Evolutionary conservation across 1,284 basidiomycete genomes (phyloP), one percentile per base, ranked within the genome.

Genomic region (Blastosporella zonata): DNA sequence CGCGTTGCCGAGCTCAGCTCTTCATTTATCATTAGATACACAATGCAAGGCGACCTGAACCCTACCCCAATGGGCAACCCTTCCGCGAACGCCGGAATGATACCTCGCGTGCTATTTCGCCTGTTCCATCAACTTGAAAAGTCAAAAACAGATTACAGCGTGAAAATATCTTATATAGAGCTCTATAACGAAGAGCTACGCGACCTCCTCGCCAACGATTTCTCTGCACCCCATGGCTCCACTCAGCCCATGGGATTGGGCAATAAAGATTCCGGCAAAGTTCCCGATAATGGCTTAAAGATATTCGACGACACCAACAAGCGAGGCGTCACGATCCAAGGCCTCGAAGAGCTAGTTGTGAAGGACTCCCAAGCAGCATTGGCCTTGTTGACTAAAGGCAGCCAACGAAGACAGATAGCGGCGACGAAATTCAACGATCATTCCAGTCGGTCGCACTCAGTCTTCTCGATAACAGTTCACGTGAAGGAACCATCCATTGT

Each of bases 171-270:
- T 0, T 98, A 88, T 65, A 80, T 99, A 47, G 97, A 99, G 65
- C 78, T 99, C n/a, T 99, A 99, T 71, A 99, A 99, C 64, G 97
- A 99, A 70, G 96, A 99, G 65, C 80, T 99, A n/a, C 88, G 95
- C 23, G 95, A 98, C 64, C 78, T 98, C 25, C 82, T 97, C 27
- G 81, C 89, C 2, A 73, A 74, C 54, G 88, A 95, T 18, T 71
- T 90, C 56, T 66, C 82, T 28, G 73, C 84, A 22, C 81, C 87
- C 18, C 66, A 68, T 7, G 81, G 78, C 34, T 75, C 74, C 40
- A 72, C 72, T 9, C 84, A 90, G 54, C 84, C 86, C 0, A 88
- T 90, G 86, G 83, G 82, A 20, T 75, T 82, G 65, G 81, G 62
- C 1, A 56, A 59, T n/a, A 80, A 69, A 66, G 78, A 71, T 43